phyloP scores from a whole-genome alignment of 148 eudicot genomes.

The Vaccinium macrocarpon region DNA sequence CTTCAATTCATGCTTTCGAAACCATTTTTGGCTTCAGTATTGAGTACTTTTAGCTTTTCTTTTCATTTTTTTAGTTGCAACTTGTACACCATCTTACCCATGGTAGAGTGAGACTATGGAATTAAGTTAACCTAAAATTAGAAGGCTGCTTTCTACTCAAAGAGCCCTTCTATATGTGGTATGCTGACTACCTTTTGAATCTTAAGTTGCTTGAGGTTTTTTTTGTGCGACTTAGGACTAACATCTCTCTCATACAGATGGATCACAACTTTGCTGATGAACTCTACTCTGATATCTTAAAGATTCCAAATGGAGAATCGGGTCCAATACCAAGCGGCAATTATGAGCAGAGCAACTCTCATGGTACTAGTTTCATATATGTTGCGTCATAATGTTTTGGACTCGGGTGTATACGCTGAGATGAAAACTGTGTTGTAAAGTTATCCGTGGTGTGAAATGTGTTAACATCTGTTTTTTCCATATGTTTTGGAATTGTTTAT shows the following conservation, averaged over 20 bases:
- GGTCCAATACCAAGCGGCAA: constrained; percentile 15
- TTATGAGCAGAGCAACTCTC: constrained; percentile 3
- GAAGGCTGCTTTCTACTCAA: background rate
- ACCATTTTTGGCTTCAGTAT: background rate
- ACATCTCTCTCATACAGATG: constrained; percentile 18
- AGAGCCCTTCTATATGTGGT: background rate
- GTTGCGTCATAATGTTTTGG: background rate
- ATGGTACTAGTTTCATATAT: constrained; percentile 20
- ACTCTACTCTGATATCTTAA: constrained; percentile 34
- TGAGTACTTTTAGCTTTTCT: background rate
- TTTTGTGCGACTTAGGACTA: background rate
- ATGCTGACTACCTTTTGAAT: background rate
- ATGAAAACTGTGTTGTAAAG: background rate
- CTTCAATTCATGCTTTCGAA: background rate
- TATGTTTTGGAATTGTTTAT: background rate
- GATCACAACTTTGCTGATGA: constrained; percentile 31
- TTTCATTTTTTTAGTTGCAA: background rate
- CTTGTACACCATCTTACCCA: background rate
- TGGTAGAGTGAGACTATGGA: background rate
- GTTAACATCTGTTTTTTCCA: background rate
- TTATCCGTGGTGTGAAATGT: background rate
- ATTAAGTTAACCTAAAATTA: background rate
- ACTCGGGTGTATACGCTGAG: background rate
- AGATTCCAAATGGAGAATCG: constrained; percentile 18
- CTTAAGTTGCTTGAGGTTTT: background rate